A percentile compares a stretch with the other conserved stretches of the same genome.
Evolutionary conservation across 1,284 basidiomycete genomes (phyloP).

Genomic region (Ustilago bromivora): DNA sequence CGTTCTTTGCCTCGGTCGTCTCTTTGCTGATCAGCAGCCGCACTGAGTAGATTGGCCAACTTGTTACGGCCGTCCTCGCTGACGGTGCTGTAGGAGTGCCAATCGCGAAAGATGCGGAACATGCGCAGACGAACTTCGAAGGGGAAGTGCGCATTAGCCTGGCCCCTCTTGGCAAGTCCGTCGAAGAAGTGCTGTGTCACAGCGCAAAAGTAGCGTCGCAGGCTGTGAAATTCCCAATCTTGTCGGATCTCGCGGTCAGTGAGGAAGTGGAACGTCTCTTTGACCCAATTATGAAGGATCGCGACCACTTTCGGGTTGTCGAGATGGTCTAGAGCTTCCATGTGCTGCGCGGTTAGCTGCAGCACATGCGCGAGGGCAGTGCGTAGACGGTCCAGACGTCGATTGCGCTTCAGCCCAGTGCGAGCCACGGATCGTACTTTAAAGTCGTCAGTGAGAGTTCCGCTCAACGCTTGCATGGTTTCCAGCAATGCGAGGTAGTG

Average conservation of each 20-base stretch:
- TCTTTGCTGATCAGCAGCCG: slow-evolving; percentile 74
- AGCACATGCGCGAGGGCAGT: slow-evolving; percentile 92
- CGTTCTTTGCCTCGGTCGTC: slow-evolving; percentile 70
- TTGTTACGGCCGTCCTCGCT: slow-evolving; percentile 81
- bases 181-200: slow-evolving; percentile 87
- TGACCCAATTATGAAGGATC: slow-evolving; percentile 86
- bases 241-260: slow-evolving; percentile 79
- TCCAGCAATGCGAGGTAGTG: slow-evolving; percentile 86
- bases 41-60: slow-evolving; percentile 80
- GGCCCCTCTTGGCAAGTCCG: slow-evolving; percentile 77
- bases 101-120: slow-evolving; percentile 89
- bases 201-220: slow-evolving; percentile 90
- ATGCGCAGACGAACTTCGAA: slow-evolving; percentile 81
- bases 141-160: slow-evolving; percentile 82
- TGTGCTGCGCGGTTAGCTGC: slow-evolving; percentile 82
- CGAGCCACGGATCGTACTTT: slow-evolving; percentile 69
- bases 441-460: slow-evolving; percentile 84
- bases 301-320: slow-evolving; percentile 78
- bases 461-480: slow-evolving; percentile 82
- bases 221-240: slow-evolving; percentile 81
- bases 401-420: slow-evolving; percentile 72
- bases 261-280: slow-evolving; percentile 83
- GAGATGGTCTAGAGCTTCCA: slow-evolving; percentile 79
- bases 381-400: slow-evolving; percentile 83
- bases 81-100: slow-evolving; percentile 87